Base-by-base conservation (phyloP, 2,329 filamentous ascomycete species). In the Gaeumannomyces sp. region DNA sequence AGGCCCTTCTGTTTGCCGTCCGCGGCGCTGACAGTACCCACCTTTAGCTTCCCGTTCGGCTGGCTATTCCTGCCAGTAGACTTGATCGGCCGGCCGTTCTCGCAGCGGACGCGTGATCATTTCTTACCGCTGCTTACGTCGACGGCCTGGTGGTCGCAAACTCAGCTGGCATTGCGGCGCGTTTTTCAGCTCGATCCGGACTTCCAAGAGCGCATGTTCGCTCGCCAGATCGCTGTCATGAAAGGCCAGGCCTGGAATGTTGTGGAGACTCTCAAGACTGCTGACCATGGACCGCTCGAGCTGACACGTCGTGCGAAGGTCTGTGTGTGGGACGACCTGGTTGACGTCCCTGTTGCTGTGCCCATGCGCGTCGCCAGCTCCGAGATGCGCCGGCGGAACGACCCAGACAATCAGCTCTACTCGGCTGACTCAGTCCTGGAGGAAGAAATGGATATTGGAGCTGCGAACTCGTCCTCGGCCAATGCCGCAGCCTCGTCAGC, bases 241-340 rank as follows among this genome's bases (percentile, higher is more conserved):
- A 99, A 99, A 77, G 95, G 95, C 14, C 95, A 99, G 74, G 95
- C 95, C 0, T 99, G 95, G 93, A 99, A 99, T 74, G 95, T 99
- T 0, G 95, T 99, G 5, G 95, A 99, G 79, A 97, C 95, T 0
- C 83, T 99, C 67, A 99, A 99, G 76, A 91, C 91, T 25, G 82
- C 87, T 0, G 95, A 98, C 72, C 94, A 98, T 73, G 95, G 95
- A 0, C 95, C 95, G 0, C 81, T 99, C 25, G 95, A 90, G 77
- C 85, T 99, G 64, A 98, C 95, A 5, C 85, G 95, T 68, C 85
- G 95, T 69, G 90, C 92, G 61, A 88, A 94, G 71, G 94, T 99
- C 25, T 97, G 93, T 71, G 94, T 99, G 16, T 99, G 95, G 95
- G 95, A 99, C 73, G 95, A 99, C 73, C 80, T 98, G 28, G 95